phyloP scores from a whole-genome alignment of 1,284 basidiomycete species.

The Ustilago nuda region DNA sequence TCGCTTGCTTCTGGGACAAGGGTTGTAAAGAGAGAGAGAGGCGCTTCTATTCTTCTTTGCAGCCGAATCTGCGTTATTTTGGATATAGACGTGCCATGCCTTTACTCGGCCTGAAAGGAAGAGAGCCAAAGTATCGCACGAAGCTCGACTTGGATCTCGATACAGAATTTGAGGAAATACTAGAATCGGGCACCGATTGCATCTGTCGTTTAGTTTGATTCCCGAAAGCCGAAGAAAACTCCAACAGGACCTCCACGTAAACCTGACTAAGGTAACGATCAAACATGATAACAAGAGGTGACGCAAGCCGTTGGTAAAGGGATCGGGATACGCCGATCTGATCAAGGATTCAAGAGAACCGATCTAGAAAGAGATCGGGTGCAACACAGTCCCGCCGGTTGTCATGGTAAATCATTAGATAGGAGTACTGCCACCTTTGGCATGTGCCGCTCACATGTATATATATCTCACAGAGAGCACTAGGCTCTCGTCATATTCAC shows the following conservation, averaged over 20 bases:
- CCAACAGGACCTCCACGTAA: neutral
- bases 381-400: too few relatives aligned
- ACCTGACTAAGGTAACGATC: too few relatives aligned
- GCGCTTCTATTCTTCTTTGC: neutral
- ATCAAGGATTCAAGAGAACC: too few relatives aligned
- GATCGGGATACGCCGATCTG: too few relatives aligned
- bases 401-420: too few relatives aligned
- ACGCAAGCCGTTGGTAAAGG: too few relatives aligned
- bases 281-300: too few relatives aligned
- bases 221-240: neutral
- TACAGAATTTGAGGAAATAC: neutral
- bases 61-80: constrained; percentile 17
- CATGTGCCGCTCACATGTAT: too few relatives aligned
- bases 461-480: too few relatives aligned
- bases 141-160: neutral
- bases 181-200: neutral
- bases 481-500: too few relatives aligned
- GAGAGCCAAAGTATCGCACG: constrained; percentile 10
- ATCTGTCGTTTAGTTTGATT: neutral
- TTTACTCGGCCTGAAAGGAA: neutral
- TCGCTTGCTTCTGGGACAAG: constrained; percentile 13
- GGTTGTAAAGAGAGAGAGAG: constrained; percentile 7
- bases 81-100: neutral
- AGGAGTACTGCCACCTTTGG: too few relatives aligned
- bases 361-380: too few relatives aligned